Evolutionary conservation across 192 early-diverging fungal species (phyloP), one percentile per base, ranked within the genome.

Genomic region (Backusella australiensis): DNA sequence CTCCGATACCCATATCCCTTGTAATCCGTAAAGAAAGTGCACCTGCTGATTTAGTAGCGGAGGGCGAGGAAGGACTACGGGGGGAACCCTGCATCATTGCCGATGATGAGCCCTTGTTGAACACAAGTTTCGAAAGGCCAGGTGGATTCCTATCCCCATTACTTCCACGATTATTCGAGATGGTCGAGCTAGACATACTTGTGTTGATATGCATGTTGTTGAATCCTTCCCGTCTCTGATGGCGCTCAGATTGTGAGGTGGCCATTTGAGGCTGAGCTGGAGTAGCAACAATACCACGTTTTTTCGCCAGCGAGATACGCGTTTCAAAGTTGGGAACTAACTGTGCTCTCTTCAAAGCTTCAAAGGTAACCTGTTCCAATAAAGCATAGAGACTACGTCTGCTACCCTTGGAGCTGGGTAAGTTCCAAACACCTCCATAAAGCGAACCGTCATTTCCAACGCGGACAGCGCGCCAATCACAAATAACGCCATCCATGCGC

Each of bases 251-350:
- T 34, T 65, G 41, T 26, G 39, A 29, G 32, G 26, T 59, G 63
- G 29, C 2, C 29, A 26, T 75, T 44, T 66, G 63, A 34, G 67
- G 52, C 21, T 52, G 34, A 17, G 23, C 11, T 34, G 26, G n/a
- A 6, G 36, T 29, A 1, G 77, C 26, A 12, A 71, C 52, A 21
- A 83, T 63, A 15, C 82, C 82, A 52, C 82, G 78, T 49, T 78
- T 76, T 41, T 80, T 78, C 2, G 83, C 83, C 32, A 84, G 49
- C 2, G 78, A 72, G 42, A 84, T 77, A 17, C 83, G 72, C 14
- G 72, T 78, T 74, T 82, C 83, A 77, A 84, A 84, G 41, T 84
- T 81, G 23, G 83, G 83, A 12, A 84, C 81, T 2, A 77, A 44
- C 44, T 81, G 81, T 8, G 83, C 79, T 21, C 80, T 68, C 32